Base-by-base conservation (phyloP, 2,329 filamentous ascomycete species). In the Pleomassaria siparia region DNA sequence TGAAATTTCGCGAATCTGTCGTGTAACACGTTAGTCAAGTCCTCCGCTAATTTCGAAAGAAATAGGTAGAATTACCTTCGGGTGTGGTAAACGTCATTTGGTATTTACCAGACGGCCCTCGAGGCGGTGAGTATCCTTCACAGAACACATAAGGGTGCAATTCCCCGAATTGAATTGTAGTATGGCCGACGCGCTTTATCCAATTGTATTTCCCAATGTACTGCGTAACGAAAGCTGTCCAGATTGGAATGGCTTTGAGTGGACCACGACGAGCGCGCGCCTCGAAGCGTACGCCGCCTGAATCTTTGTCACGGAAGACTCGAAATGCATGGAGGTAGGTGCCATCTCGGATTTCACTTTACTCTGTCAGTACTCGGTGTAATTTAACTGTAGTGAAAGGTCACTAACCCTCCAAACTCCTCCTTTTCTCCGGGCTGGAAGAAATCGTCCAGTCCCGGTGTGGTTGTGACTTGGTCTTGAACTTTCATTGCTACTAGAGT, bases 401-500 rank as follows among this genome's bases (percentile, higher is more conserved):
- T 33, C 3, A 54, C 72, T 47, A 63, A 78, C 77, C 74, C 80
- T 41, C 74, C 75, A 57, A 77, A 84, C 13, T 78, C 56, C 39
- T 76, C 67, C 37, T 72, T 67, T 44, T 71, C 69, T 20, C 66
- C 65, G 10, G 59, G 67, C n/a, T 82, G 67, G 53, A 80, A 77
- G 46, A 75, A 73, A 46, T 81, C 76, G 37, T 77, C 72, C 12
- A 78, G 70, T 2, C 64, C 62, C 16, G 63, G 64, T 24, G 71
- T 67, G 4, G 67, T 73, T 24, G 60, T 64, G 18, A 64, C 68
- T 15, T 67, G 63, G 57, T 84, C 81, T 56, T 84, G 80, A 8
- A 75, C 74, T 51, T 83, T 82, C 66, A 84, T 75, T 0, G 80
- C 80, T 9, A 83, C 63, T 46, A 82, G 77, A 0, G 77, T 78